A percentile compares a stretch with the other conserved stretches of the same genome.
Conservation (phyloP, 2,329 filamentous ascomycete genomes). For the Scedosporium apiospermum region DNA sequence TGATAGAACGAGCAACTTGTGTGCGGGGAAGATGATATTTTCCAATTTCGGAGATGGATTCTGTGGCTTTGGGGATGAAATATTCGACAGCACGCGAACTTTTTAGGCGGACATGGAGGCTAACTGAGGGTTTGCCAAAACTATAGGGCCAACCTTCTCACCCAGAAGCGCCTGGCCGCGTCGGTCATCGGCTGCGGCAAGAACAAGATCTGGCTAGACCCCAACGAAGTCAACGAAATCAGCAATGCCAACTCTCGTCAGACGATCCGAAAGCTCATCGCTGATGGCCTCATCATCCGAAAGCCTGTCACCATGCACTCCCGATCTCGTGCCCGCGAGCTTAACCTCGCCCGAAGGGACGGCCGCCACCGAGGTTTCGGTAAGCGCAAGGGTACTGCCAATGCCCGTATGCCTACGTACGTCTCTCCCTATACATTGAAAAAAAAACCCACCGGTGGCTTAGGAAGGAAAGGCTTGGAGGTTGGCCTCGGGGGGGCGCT, state of each 20-base stretch:
- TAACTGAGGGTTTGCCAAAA: conserved; percentile 11
- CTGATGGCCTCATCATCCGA: conserved; percentile 99
- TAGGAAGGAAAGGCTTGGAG: background rate
- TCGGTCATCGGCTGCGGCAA: conserved; percentile 98
- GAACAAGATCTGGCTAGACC: conserved; percentile 99
- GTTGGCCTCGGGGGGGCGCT: background rate
- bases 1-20: background rate
- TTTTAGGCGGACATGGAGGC: background rate
- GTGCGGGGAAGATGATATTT: background rate
- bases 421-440: conserved; percentile 23
- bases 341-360: conserved; percentile 88
- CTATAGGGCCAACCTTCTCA: conserved; percentile 93
- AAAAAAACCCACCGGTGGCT: background rate
- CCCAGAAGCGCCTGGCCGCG: conserved; percentile 99
- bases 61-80: background rate
- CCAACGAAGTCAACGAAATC: conserved; percentile 98
- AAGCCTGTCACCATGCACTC: conserved; percentile 99
- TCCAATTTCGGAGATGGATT: background rate
- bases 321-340: conserved; percentile 86
- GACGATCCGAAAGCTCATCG: conserved; percentile 98
- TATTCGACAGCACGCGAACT: background rate
- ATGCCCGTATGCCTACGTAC: conserved; percentile 98
- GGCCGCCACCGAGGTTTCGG: conserved; percentile 98
- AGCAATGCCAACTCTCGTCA: conserved; percentile 99
- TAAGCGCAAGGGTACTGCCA: conserved; percentile 99